Base-by-base conservation (phyloP, 768 basidiomycete species). In the Heimioporus sp. region DNA sequence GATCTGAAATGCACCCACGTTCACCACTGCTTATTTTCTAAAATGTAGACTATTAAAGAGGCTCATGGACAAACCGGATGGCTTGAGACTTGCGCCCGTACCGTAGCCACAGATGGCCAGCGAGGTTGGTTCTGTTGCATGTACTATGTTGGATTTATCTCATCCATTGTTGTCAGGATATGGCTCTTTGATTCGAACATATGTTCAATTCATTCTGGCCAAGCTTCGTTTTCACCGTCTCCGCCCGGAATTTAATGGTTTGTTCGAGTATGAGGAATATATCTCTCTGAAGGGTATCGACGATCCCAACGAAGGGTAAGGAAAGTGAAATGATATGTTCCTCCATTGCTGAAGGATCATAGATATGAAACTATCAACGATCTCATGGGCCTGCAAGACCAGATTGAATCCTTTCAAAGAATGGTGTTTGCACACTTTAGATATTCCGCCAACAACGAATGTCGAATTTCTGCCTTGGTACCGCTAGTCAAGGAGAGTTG, bases 251-350 rank as follows among this genome's bases (percentile, higher is more conserved):
- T 99, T 99, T 75, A 98, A 98, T 70, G 97, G 97, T 21, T 73
- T 99, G 7, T 99, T 99, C 65, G 97, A 99, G 71, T 99, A 99
- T 62, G 95, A 98, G 65, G 97, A 99, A 71, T 99, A 99, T 66
- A 85, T 99, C 58, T 92, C 92, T 20, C 74, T 99, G 64, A 96
- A 97, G 71, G 93, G 92, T 20, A 97, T 98, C 55, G 93, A 98
- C 66, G 94, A 99, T 75, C 97, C 97, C 10, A 98, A 98, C 67
- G 96, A 99, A 76, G 97, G 97, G 96, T 97, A 68, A 56, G 86
- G 46, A 50, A 49, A 24, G 43, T 40, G 45, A 46, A 46, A 48
- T 30, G 30, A 48, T 17, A n/a, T 16, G 46, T 20, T 44, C 35
- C 10, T 45, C 55, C 43, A 46, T 35, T 17, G 43, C 53, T 65